A percentile compares a stretch with the other conserved stretches of the same genome.
Conservation (phyloP, 2,329 filamentous ascomycete species). For the Hymenoscyphus infarciens region DNA sequence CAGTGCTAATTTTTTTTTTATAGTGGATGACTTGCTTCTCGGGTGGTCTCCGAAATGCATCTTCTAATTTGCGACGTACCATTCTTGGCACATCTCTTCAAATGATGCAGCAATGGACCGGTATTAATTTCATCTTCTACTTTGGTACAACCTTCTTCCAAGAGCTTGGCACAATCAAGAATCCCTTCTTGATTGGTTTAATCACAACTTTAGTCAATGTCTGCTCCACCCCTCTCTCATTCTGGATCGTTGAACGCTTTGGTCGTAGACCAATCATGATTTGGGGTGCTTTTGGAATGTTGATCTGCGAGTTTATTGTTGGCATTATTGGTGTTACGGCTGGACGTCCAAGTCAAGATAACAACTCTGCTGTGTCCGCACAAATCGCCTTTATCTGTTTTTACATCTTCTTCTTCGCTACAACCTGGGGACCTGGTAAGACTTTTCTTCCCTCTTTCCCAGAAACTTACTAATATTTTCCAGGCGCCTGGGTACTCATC, state of each 20-base stretch:
- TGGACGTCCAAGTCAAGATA: constrained; percentile 52
- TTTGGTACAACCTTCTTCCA: constrained; percentile 83
- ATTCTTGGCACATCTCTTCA: constrained; percentile 70
- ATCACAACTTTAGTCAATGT: constrained; percentile 89
- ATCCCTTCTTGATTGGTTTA: constrained; percentile 79
- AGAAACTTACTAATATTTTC: constrained; percentile 7
- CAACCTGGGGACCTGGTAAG: constrained; percentile 71
- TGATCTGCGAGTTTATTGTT: constrained; percentile 81
- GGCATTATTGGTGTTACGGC: constrained; percentile 68
- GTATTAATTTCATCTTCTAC: constrained; percentile 93
- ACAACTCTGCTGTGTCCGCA: constrained; percentile 54
- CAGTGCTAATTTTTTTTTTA: constrained; percentile 34
- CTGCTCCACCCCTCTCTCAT: constrained; percentile 78
- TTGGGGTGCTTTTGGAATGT: constrained; percentile 75
- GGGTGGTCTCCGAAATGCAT: constrained; percentile 58
- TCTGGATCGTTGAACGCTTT: constrained; percentile 78
- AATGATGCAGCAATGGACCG: constrained; percentile 74
- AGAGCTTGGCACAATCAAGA: constrained; percentile 68
- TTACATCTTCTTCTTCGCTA: constrained; percentile 91
- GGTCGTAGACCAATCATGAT: constrained; percentile 80
- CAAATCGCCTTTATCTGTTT: constrained; percentile 87
- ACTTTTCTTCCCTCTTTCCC: constrained; percentile 36
- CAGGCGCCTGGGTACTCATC: constrained; percentile 69
- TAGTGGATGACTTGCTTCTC: constrained; percentile 68
- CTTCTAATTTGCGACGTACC: constrained; percentile 67